phyloP scores from a whole-genome alignment of 2,329 filamentous ascomycete species.

The Venturia oleaginea region DNA sequence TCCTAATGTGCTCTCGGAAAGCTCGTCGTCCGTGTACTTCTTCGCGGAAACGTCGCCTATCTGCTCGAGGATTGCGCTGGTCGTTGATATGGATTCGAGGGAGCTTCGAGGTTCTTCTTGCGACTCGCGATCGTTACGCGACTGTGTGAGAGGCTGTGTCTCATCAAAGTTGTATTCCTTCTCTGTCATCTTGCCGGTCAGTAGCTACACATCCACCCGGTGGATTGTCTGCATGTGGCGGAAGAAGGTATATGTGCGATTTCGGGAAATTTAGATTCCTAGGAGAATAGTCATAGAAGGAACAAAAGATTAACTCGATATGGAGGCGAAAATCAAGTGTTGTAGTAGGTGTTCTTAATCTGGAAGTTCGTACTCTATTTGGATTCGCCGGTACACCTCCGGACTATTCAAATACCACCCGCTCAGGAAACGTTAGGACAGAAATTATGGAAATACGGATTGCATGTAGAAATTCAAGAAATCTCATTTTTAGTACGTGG shows the following conservation, averaged over 20 bases:
- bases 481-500: neutral
- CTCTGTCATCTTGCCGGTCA: slow-evolving; percentile 7
- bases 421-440: neutral
- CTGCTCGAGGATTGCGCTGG: slow-evolving; percentile 71
- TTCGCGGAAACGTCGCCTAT: slow-evolving; percentile 48
- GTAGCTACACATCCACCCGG: slow-evolving; percentile 26
- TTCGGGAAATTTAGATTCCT: neutral
- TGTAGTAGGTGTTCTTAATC: neutral
- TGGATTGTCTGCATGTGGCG: slow-evolving; percentile 17
- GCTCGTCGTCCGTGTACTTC: slow-evolving; percentile 25
- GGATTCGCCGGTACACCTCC: neutral
- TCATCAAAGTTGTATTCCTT: slow-evolving; percentile 31
- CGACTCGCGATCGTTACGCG: slow-evolving; percentile 22
- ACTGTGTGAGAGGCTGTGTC: slow-evolving; percentile 34
- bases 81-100: slow-evolving; percentile 70
- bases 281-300: neutral
- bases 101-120: slow-evolving; percentile 42
- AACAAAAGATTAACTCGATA: neutral
- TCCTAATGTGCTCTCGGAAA: slow-evolving; percentile 20
- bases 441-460: neutral
- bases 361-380: neutral
- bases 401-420: neutral
- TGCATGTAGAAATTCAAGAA: neutral
- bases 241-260: neutral
- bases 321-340: neutral